Percentiles rank a stretch among this genome's conserved stretches.
These are phyloP conservation scores for Candida quercuum DNA, from an alignment of 805 yeast genomes.

Conservation along the genomic window DNA sequence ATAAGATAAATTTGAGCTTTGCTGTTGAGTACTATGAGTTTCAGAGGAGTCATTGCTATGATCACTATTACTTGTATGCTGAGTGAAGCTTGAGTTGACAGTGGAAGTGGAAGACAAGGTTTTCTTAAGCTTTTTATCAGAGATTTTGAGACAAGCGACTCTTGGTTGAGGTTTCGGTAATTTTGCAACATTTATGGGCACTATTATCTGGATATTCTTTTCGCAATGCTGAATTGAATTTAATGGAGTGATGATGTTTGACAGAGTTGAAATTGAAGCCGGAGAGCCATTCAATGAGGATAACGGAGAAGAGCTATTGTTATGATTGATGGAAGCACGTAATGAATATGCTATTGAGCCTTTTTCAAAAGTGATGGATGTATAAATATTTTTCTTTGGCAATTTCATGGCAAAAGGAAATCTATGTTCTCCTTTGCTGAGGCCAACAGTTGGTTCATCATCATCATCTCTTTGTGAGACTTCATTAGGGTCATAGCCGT, in stretches of 20 bases:
- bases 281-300: constrained; percentile 17
- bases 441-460: constrained; percentile 31
- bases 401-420: constrained; percentile 81
- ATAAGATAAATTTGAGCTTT: not conserved
- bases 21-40: constrained; percentile 1
- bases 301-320: constrained; percentile 10
- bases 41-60: constrained; percentile 16
- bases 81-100: constrained; percentile 26
- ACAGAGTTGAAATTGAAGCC: constrained; percentile 11
- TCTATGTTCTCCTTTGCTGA: constrained; percentile 79
- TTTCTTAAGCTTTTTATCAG: constrained; percentile 34
- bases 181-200: constrained; percentile 68
- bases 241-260: constrained; percentile 14
- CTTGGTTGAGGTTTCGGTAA: constrained; percentile 67
- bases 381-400: constrained; percentile 68
- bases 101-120: constrained; percentile 38
- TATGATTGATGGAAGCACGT: constrained; percentile 36
- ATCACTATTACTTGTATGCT: constrained; percentile 14
- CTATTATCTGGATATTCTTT: constrained; percentile 51
- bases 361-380: constrained; percentile 76
- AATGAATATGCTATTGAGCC: constrained; percentile 74
- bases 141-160: constrained; percentile 54
- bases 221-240: constrained; percentile 43
- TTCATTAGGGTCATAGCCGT: constrained; percentile 37
- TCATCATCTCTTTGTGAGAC: constrained; percentile 1